These are phyloP conservation scores for Acacia acuminata DNA, from an alignment of 306 rosid species.

Conservation along the genomic window DNA sequence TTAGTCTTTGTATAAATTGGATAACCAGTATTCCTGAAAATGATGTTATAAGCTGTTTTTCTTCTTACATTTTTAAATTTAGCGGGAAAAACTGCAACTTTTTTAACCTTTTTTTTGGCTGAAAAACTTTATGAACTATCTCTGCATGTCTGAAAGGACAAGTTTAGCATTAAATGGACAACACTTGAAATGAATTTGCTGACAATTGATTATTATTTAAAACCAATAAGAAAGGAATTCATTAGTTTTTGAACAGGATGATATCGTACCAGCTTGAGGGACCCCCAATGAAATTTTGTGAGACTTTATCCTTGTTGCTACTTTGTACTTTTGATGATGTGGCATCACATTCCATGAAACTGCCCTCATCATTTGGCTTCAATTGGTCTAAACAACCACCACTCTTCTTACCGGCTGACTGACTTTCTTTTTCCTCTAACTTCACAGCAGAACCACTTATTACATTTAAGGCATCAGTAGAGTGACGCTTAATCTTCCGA, in stretches of 20 bases:
- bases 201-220: constrained; percentile 1
- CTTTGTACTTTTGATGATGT: constrained; percentile 4
- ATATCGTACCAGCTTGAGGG: constrained; percentile 82
- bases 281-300: constrained; percentile 64
- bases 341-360: not conserved
- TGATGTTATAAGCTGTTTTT: not conserved
- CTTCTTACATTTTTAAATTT: not conserved
- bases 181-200: constrained; percentile 17
- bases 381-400: not conserved
- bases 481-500: not conserved
- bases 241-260: constrained; percentile 18
- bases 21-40: not conserved
- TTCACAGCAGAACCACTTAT: not conserved
- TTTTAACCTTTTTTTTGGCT: not conserved
- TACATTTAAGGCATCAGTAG: not conserved
- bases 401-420: not conserved
- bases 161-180: constrained; percentile 19
- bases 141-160: not conserved
- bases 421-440: not conserved
- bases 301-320: constrained; percentile 43
- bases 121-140: not conserved
- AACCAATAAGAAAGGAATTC: constrained; percentile 25
- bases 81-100: not conserved
- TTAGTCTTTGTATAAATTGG: not conserved
- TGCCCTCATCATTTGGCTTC: not conserved